Evolutionary conservation across 192 early-diverging fungal genomes (phyloP).

Genomic region (Chytriomyces sp.): DNA sequence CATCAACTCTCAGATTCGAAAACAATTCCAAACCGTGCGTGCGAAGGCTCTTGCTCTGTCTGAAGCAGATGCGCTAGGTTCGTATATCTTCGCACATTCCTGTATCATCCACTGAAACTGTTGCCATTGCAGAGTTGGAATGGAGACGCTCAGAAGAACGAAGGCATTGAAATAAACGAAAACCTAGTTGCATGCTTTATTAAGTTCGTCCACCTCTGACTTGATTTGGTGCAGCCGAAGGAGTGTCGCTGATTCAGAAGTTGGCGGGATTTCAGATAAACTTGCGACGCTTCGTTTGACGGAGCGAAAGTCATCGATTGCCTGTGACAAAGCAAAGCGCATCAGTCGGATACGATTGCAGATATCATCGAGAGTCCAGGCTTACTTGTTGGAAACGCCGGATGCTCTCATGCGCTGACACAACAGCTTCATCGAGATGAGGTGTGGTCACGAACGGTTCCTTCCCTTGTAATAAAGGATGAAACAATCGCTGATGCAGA

Average conservation of each 20-base stretch:
- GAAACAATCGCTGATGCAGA: too few relatives aligned
- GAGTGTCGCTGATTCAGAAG: not conserved
- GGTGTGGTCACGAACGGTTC: too few relatives aligned
- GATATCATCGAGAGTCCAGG: too few relatives aligned
- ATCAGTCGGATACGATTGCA: too few relatives aligned
- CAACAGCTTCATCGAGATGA: too few relatives aligned
- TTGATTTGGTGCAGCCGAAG: not conserved
- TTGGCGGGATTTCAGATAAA: not conserved
- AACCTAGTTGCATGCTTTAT: not conserved
- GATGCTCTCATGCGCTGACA: too few relatives aligned
- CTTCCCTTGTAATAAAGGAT: too few relatives aligned
- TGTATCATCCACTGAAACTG: not conserved
- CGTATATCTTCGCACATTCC: not conserved
- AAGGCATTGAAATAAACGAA: not conserved
- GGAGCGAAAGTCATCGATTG: too few relatives aligned
- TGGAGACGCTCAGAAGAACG: not conserved
- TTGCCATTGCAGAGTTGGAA: not conserved
- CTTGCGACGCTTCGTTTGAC: too few relatives aligned
- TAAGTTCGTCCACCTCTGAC: not conserved
- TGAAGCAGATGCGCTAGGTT: constrained; percentile 17
- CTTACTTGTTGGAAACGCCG: too few relatives aligned
- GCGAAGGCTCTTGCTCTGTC: constrained; percentile 11
- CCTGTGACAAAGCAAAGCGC: too few relatives aligned
- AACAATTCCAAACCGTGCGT: constrained; percentile 7
- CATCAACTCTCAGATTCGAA: not conserved